Evolutionary conservation across 257 asterid species (phyloP).

Genomic region (Leonotis leonurus): DNA sequence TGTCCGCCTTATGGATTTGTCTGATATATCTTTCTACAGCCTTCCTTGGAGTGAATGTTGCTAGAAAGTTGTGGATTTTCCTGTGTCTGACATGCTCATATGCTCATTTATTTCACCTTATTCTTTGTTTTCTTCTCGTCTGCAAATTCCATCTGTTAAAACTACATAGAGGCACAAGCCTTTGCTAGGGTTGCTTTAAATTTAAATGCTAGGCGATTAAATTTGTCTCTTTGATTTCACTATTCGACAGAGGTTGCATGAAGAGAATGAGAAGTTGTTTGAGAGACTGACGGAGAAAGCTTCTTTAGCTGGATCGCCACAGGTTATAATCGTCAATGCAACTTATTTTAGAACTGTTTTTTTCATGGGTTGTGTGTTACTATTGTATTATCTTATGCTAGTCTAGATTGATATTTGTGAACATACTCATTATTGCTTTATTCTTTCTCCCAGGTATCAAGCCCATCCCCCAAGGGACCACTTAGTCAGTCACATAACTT

Average conservation of each 20-base stretch:
- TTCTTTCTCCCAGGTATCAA: conserved; percentile 49
- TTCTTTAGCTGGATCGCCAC: conserved; percentile 68
- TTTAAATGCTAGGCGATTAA: conserved; percentile 5
- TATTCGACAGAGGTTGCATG: conserved; percentile 77
- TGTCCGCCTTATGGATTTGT: background rate
- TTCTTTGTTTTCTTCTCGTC: conserved; percentile 13
- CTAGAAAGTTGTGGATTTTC: conserved; percentile 6
- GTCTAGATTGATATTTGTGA: conserved; percentile 14
- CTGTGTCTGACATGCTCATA: conserved; percentile 8
- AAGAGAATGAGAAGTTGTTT: conserved; percentile 94
- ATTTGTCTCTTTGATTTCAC: background rate
- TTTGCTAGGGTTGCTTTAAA: conserved; percentile 10
- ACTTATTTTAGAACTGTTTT: conserved; percentile 4
- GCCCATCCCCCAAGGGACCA: conserved; percentile 56
- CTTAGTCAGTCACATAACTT: conserved; percentile 45
- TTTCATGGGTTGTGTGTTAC: conserved; percentile 8
- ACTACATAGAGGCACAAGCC: background rate
- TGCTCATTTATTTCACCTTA: no score
- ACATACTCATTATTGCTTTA: conserved; percentile 10
- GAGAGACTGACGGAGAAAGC: conserved; percentile 91
- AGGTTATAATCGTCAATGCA: conserved; percentile 39
- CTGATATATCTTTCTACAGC: background rate
- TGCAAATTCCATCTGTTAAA: conserved; percentile 4
- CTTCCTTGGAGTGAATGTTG: conserved; percentile 4
- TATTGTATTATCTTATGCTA: conserved; percentile 13